Evolutionary conservation across 2,329 filamentous ascomycete species (phyloP), one percentile per base, ranked within the genome.

Genomic region (Arthrocladium fulminans): DNA sequence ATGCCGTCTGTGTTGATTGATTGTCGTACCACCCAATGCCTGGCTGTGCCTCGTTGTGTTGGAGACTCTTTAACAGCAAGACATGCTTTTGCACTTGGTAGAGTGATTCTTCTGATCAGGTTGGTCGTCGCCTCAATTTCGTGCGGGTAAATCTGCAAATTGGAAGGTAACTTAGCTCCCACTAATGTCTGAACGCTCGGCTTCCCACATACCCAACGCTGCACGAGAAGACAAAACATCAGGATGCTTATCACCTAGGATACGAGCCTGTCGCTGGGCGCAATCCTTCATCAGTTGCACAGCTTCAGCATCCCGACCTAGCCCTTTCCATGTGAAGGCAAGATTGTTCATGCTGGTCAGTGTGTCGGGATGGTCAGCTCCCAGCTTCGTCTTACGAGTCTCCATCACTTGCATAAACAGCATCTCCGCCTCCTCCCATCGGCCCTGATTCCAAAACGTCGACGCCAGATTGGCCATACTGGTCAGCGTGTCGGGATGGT

Each of bases 281-380:
- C 45, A 47, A 19, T 41, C 45, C 19, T 29, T 30, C 45, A 47
- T 47, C 9, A 60, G 42, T 29, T 45, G 25, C 35, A 45, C 35
- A 17, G 25, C 43, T 35, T 45, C 43, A 35, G 30, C 43, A 20
- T 35, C 27, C 6, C 43, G 43, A 29, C 46, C 25, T 25, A 27
- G 30, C 29, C 44, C 17, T 25, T 47, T 22, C 44, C 29, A 9
- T 9, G 23, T 39, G 32, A 38, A 25, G 3, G 55, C 50, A 23
- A 57, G 54, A 24, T 57, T 51, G 43, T 52, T 49, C 38, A 57
- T 51, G 37, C 27, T 55, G 10, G 19, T 51, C 17, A 58, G 45
- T 8, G 56, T 58, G 39, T 53, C 38, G 12, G 51, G 53, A 51
- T 57, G 54, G 32, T 55, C 41, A 15, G 47, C 43, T 41, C 45